Evolutionary conservation across 2,329 filamentous ascomycete genomes (phyloP), one percentile per base, ranked within the genome.

Genomic region (Acrocalymma vagum): DNA sequence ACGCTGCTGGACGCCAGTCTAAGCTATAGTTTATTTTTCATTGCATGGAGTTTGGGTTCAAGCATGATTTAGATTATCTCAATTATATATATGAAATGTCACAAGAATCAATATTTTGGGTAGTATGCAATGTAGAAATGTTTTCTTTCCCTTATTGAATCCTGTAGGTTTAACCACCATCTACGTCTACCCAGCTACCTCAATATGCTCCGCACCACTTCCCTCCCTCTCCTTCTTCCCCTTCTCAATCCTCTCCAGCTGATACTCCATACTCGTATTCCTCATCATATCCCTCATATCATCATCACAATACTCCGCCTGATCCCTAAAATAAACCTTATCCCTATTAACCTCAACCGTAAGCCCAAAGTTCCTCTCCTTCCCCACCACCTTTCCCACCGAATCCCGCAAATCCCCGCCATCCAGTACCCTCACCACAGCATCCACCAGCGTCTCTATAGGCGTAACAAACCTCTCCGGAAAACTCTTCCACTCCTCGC

Each of bases 391-490:
- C 33, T 33, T 53, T 7, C 59, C 59, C 16, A 47, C 55, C 4
- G 45, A 47, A 32, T 67, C 63, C 28, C 48, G 30, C n/a, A 65
- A 40, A 27, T 62, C 57, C 1, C 55, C 60, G 4, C 59, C 62
- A 38, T 70, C 64, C 2, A 70, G 41, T 3, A 69, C 24, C 29
- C 54, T 51, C 7, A 61, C 18, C 1, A 71, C 64, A 3, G 56
- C 51, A 24, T 63, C 51, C 0, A 59, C 55, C 17, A 71, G 46
- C 15, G 49, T 61, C 7, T 57, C 45, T 8, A 65, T 53, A 3
- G 68, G 67, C 8, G 67, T 71, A 38, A 68, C 69, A 6, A 52
- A 57, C 25, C 60, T 40, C n/a, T 55, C 38, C 13, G 65, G 65
- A 18, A 72, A 73, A 3, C 42, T 51, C 21, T 53, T 50, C 66